phyloP scores from a whole-genome alignment of 129 eudicot species.

The Apium graveolens region DNA sequence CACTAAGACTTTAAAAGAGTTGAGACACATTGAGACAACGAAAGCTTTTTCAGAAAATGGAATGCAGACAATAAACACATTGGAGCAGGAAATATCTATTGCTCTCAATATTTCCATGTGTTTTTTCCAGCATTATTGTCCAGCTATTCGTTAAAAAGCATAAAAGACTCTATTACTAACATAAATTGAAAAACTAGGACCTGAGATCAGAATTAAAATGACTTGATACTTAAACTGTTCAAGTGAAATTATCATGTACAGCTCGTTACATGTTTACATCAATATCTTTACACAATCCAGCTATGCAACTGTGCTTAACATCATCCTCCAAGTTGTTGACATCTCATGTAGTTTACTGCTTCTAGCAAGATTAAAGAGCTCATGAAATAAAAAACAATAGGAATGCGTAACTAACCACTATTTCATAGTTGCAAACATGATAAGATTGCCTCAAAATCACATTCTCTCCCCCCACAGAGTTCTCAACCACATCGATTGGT shows the following conservation, averaged over 20 bases:
- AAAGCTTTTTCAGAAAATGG: not conserved
- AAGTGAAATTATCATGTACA: not conserved
- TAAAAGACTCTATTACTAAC: not conserved
- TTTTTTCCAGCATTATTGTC: not conserved
- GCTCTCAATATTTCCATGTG: not conserved
- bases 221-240: not conserved
- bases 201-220: not conserved
- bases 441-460: conserved; percentile 16
- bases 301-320: not conserved
- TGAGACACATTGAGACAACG: not conserved
- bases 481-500: conserved; percentile 11
- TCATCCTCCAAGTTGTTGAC: not conserved
- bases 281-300: not conserved
- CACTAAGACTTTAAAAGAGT: not conserved
- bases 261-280: not conserved
- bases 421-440: conserved; percentile 10
- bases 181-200: not conserved
- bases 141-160: not conserved
- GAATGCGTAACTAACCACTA: conserved; percentile 11
- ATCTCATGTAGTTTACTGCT: not conserved
- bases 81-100: not conserved
- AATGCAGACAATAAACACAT: not conserved
- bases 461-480: conserved; percentile 12
- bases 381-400: not conserved
- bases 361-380: not conserved